Base-by-base conservation (phyloP, 2,329 filamentous ascomycete genomes). In the Penicillium paneum region DNA sequence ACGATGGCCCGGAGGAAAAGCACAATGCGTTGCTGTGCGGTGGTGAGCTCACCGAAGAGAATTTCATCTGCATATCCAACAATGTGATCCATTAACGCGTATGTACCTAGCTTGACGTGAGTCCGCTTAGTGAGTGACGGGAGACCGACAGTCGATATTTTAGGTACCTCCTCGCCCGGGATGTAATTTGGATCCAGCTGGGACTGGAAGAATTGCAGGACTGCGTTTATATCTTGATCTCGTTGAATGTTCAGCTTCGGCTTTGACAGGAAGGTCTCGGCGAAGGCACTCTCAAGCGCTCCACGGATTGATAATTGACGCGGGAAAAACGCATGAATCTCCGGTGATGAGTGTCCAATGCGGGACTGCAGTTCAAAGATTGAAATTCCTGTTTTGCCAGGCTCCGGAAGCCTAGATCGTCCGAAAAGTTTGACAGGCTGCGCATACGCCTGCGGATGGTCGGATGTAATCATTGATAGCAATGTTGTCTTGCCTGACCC, bases 401-500 rank as follows among this genome's bases (percentile, higher is more conserved):
- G 82, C 52, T 88, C 83, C 0, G 93, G 91, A 0, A 97, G 79
- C 19, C 94, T 84, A 51, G 87, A 88, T 21, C 85, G 85, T 0
- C 91, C 91, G 69, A 99, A 97, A 13, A 97, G 80, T 63, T 84
- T 87, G 57, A 99, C 87, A 0, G 93, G 92, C 24, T 92, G 83
- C 0, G 90, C 90, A 71, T 97, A 99, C 0, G 92, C 86, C 72
- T 97, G 93, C 0, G 94, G 94, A 65, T 99, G 94, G 67, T 99
- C 94, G 1, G 93, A 97, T 56, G 90, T 95, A 55, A 99, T 89
- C 6, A 99, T 81, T 5, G 91, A 94, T 28, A 97, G 83, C 36
- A 99, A 81, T 0, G 94, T 99, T 0, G 94, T 99, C 77, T 99
- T 99, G 17, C 94, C 94, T 0, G 91, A 96, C 12, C 83, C 94